These are phyloP conservation scores for Nothophaeocryptopus gaeumannii DNA, from an alignment of 2,329 filamentous ascomycete genomes.

Conservation along the genomic window DNA sequence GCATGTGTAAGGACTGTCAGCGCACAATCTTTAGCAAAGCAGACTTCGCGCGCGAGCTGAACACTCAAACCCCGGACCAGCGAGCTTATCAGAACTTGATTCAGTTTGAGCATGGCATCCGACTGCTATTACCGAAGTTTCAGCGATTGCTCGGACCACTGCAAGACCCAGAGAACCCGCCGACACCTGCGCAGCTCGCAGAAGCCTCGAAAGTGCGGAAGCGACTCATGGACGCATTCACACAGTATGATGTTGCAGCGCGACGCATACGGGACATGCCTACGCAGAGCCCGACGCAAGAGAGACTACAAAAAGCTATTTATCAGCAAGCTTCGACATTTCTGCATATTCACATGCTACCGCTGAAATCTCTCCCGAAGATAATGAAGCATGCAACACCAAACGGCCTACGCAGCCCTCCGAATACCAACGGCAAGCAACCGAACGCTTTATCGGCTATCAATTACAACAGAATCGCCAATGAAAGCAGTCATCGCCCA, in stretches of 20 bases:
- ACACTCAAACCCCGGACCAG: constrained; percentile 68
- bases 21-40: constrained; percentile 67
- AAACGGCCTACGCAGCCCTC: constrained; percentile 38
- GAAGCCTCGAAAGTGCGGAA: constrained; percentile 90
- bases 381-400: constrained; percentile 56
- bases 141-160: constrained; percentile 71
- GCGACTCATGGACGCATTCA: constrained; percentile 81
- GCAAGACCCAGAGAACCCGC: constrained; percentile 67
- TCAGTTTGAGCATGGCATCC: constrained; percentile 86
- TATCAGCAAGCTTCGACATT: constrained; percentile 80
- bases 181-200: constrained; percentile 67
- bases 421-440: constrained; percentile 31
- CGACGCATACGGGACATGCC: constrained; percentile 76
- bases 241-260: constrained; percentile 80
- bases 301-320: constrained; percentile 73
- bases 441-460: constrained; percentile 56
- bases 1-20: constrained; percentile 90
- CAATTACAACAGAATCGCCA: constrained; percentile 55
- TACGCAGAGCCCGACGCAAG: constrained; percentile 68
- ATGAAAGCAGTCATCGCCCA: constrained; percentile 38
- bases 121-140: constrained; percentile 76
- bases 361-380: constrained; percentile 59
- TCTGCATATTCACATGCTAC: constrained; percentile 85
- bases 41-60: constrained; percentile 71
- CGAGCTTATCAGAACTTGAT: constrained; percentile 77